Percentiles rank a stretch among this genome's conserved stretches.
Evolutionary conservation across 148 eudicot species (phyloP).

Genomic region (Cornus controversa): DNA sequence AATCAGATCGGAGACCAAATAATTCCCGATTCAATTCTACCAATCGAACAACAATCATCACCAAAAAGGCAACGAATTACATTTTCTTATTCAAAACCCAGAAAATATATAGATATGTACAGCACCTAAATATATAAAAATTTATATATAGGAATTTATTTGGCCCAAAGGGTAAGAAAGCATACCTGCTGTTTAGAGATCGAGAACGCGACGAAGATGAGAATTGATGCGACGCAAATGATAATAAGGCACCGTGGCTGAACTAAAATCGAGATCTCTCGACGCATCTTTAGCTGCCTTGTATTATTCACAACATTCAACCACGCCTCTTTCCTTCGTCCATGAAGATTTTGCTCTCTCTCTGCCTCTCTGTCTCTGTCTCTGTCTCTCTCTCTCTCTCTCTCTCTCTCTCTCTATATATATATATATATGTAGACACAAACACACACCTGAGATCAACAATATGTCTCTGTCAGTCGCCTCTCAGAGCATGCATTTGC

Average conservation of each 20-base stretch:
- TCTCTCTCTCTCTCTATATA: neutral
- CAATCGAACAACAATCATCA: neutral
- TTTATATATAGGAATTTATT: neutral
- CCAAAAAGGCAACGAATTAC: neutral
- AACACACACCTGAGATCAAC: neutral
- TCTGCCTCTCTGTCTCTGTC: neutral
- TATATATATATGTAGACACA: neutral
- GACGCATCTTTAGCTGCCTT: slow-evolving; percentile 33
- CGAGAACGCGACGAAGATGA: slow-evolving; percentile 46
- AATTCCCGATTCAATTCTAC: neutral
- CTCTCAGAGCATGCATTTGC: neutral
- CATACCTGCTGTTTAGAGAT: slow-evolving; percentile 43
- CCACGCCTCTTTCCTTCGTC: neutral
- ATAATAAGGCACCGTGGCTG: slow-evolving; percentile 53
- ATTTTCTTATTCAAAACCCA: no score
- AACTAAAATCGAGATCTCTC: slow-evolving; percentile 52
- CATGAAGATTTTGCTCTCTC: neutral
- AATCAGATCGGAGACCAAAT: neutral
- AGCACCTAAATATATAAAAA: neutral
- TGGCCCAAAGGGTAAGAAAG: neutral
- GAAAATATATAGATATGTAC: neutral
- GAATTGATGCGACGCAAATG: slow-evolving; percentile 34
- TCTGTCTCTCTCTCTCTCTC: neutral
- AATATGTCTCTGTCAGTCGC: neutral
- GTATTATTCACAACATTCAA: neutral